Base-by-base conservation (phyloP, 2,329 filamentous ascomycete species). In the Phaeosphaeria sp. region DNA sequence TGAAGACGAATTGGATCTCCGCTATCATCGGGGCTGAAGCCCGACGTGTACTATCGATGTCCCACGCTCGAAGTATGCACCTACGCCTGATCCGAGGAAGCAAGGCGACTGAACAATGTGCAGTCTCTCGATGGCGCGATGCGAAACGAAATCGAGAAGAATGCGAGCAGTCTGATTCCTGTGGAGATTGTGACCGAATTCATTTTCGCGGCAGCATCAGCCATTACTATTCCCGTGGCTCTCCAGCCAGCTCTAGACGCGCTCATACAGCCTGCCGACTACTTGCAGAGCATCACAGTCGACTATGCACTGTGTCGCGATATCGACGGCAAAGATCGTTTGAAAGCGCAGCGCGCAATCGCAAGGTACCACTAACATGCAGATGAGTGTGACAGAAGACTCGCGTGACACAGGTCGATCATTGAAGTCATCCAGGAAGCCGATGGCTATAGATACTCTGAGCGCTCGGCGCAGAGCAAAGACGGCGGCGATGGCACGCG, bases 391-490 rank as follows among this genome's bases (percentile, higher is more conserved):
- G n/a, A 15, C 13, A 51, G 40, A 18, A 47, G 8, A 52, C 59
- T 62, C 36, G 65, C 27, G 48, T 48, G 20, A 18, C 25, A 22
- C 39, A 69, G 67, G 24, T 71, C 64, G 11, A 73, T 77, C 27
- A 59, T 77, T 22, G 65, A 68, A 42, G 59, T 68, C 7, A 67
- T 78, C 42, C 66, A 73, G 44, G 62, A 61, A 1, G 69, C 69
- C 5, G 75, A 77, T 55, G 69, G 71, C 1, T 77, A 74, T 64
- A 69, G 62, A 21, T 77, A 77, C 57, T 57, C 59, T 11, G 74
- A 77, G 52, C 69, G 73, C 25, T 67, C 69, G 25, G 71, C 68
- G 3, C 59, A 60, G 24, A 74, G 69, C 24, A 76, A 62, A 45
- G 68, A 68, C 8, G 64, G 67, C 17, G 61, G 59, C 6, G 73